Base-by-base conservation (phyloP, 352 stramenopile genomes). In the Phytopythium litorale region DNA sequence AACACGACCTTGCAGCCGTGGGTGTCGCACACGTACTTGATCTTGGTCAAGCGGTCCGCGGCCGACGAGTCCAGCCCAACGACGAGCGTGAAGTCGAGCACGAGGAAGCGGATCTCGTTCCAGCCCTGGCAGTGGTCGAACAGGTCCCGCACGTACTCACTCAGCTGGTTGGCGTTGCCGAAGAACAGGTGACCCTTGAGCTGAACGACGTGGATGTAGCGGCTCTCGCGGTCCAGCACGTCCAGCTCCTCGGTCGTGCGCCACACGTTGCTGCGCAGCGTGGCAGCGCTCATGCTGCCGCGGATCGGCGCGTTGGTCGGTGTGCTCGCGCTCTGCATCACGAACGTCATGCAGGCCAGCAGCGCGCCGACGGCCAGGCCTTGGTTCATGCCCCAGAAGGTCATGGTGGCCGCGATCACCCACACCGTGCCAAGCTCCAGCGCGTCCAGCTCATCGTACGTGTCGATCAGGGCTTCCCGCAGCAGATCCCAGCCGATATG, bases 81-180 rank as follows among this genome's bases (percentile, higher is more conserved):
- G 0, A 98, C 94, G 2, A 98, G 65, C 2, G 89, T 97, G 64
- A 98, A 98, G 63, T 98, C 92, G 9, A 98, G 75, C 37, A 98
- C 91, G 35, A 94, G 68, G 46, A 69, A 90, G 15, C 65, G 63
- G 19, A 92, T 88, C 30, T 46, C 42, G 40, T 40, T 28, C 32
- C 25, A 38, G 4, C 37, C 43, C 3, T 32, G 45, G 45, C 21
- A 15, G 9, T 11, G n/a, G 16, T 53, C 56, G 43, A 98, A 84
- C 19, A 97, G 63, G 2, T 79, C 65, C 43, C 87, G 90, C 15
- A 98, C 76, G 40, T 88, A 92, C 55, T 98, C 89, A 50, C 76
- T 97, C 9, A 98, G 76, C 49, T 88, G 78, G 64, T 93, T 93
- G 37, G 92, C 77, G 68, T 98, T 98, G 30, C 91, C 91, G 63